Conservation (phyloP, 225 moss, liverwort and hornwort genomes). For the Pseudoscleropodium purum region DNA sequence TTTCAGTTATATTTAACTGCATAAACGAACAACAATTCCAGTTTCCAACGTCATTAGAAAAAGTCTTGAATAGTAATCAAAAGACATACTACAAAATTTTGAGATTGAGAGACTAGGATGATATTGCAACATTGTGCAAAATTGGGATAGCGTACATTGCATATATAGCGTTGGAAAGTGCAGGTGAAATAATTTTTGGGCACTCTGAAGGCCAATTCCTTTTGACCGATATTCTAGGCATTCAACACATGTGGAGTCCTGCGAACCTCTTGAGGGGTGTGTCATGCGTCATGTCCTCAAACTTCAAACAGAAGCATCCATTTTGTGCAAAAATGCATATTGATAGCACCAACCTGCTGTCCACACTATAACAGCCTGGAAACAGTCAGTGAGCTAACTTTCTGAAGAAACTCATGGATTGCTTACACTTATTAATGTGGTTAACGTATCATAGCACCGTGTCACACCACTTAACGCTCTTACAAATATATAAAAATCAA, state of each 20-base stretch:
- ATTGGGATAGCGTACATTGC: background rate
- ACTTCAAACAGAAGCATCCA: background rate
- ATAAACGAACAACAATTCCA: too few species aligned
- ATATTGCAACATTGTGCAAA: background rate
- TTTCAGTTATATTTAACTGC: background rate
- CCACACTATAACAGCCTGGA: background rate
- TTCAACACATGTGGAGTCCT: background rate
- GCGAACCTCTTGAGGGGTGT: background rate
- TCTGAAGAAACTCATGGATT: background rate
- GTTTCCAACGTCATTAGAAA: background rate
- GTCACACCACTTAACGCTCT: too few species aligned
- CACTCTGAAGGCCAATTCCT: background rate
- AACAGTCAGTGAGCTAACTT: background rate
- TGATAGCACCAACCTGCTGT: background rate
- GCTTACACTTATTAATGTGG: background rate
- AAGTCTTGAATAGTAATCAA: background rate
- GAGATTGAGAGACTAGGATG: background rate
- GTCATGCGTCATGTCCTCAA: background rate
- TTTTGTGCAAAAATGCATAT: background rate
- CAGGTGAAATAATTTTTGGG: background rate
- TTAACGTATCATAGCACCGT: too few species aligned
- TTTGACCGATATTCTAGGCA: background rate
- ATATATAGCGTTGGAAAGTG: background rate
- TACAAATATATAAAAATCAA: too few species aligned
- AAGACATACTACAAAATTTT: background rate